A percentile compares a stretch with the other conserved stretches of the same genome.
Evolutionary conservation across 208 protist species (phyloP).

Genomic region (Leishmania aethiopica): DNA sequence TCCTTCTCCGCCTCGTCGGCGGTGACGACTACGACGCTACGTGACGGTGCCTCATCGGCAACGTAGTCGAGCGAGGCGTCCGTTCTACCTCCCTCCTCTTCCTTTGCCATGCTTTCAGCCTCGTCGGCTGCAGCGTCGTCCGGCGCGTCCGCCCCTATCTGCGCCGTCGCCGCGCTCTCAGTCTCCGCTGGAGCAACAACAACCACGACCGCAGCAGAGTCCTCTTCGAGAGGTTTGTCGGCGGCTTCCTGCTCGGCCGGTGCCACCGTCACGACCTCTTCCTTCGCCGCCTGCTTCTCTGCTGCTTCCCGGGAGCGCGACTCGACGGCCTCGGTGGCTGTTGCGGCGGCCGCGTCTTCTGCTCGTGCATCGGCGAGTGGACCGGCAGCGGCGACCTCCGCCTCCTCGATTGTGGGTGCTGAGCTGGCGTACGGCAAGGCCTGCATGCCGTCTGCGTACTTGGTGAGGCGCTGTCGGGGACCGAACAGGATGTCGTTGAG

Average conservation of each 20-base stretch:
- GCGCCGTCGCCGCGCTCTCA: not conserved
- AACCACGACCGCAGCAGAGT: not conserved
- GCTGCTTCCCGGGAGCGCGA: not conserved
- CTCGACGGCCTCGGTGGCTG: not conserved
- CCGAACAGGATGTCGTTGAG: constrained; percentile 36
- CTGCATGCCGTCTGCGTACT: constrained; percentile 30
- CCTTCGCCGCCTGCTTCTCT: not conserved
- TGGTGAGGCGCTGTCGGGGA: constrained; percentile 26
- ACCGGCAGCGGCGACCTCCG: not conserved
- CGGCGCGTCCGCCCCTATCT: not conserved
- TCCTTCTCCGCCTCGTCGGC: not conserved
- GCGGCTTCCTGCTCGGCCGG: not conserved
- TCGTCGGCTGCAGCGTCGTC: not conserved
- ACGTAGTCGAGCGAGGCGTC: not conserved
- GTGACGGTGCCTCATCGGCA: not conserved
- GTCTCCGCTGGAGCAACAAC: not conserved
- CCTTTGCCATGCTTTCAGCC: too few species aligned
- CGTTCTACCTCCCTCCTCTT: not conserved
- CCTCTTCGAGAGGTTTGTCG: not conserved
- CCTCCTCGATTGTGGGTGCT: not conserved
- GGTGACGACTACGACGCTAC: not conserved
- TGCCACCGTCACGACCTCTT: not conserved
- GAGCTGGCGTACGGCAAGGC: not conserved
- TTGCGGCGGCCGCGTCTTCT: not conserved
- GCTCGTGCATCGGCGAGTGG: not conserved